Base-by-base conservation (phyloP, 371 early-diverging fungal species). In the Zancudomyces culisetae region DNA sequence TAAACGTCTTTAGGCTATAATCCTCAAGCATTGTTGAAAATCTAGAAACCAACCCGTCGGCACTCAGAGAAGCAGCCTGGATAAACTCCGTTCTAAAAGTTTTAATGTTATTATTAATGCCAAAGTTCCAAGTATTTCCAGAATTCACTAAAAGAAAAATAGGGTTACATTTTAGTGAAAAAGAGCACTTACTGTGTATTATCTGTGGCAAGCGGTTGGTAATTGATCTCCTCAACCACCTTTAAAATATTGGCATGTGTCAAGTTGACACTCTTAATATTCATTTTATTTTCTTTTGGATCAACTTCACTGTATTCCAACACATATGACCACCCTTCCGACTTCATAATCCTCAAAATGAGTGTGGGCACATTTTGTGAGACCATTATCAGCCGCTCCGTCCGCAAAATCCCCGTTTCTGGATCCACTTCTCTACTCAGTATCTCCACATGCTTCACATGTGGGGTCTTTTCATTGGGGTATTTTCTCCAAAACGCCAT, bases 401-500 rank as follows among this genome's bases (percentile, higher is more conserved):
- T 88, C 46, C 72, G 75, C 27, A 96, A 72, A 28, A 88, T 59
- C 51, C 92, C 90, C 0, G 87, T 85, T 23, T 70, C 71, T 13
- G 86, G 81, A 61, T 89, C 85, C 19, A 97, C 72, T 3, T 66
- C 62, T 35, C 90, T 75, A 54, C 79, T 70, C 47, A 94, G 74
- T 23, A 87, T 78, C 69, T 94, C 97, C 27, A 91, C 90, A 55
- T 84, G 81, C 40, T 83, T 62, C 46, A 96, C 95, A 57, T 96
- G 97, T 48, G 83, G 76, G 28, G 87, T 79, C 42, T 79, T 72
- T 35, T 85, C 87, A 64, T 96, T 96, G 6, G 97, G 97, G 69
- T 96, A 96, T 70, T 96, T 96, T 62, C 80, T 77, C 89, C 89
- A 96, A 65, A 87, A 81, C 43, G 90, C 97, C 13, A 80, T 73